Evolutionary conservation across 805 yeast genomes (phyloP), one percentile per base, ranked within the genome.

Genomic region (Alloascoidea hylecoeti): DNA sequence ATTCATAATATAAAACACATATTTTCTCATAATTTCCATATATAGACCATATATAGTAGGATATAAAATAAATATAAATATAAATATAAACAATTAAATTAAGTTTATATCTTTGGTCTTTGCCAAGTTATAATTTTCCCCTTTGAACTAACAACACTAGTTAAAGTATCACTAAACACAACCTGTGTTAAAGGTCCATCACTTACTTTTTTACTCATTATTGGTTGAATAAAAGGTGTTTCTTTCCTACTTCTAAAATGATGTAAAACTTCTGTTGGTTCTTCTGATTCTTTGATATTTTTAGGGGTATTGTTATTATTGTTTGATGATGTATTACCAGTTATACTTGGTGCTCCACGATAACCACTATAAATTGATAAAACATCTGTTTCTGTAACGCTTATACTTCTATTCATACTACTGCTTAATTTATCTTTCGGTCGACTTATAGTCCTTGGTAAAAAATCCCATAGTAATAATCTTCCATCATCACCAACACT

Each of bases 401-500:
- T 23, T n/a, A 23, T 23, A 9, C 13, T 23, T n/a, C n/a, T 32
- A 19, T 13, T 19, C 6, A 6, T 19, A 19, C 6, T 13, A n/a
- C n/a, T n/a, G n/a, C n/a, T n/a, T n/a, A 32, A 6, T 6, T 32
- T 32, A 6, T 9, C 36, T 37, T 39, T 41, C 17, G 49, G 48
- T 27, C 51, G 36, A 3, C 49, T 53, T 33, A 68, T 46, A 27
- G 60, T 53, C 41, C 61, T 51, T 2, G 74, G 75, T 12, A 64
- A 58, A 42, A 74, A 70, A 42, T 74, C 78, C 69, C 75, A 74
- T 28, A 71, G 55, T 15, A 66, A 46, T 4, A 73, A 46, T 16
- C 57, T 55, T 2, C 76, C 73, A 44, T 74, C 80, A 40, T 72
- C 76, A 5, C 75, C 75, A 15, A 65, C 73, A 9, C 71, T 56